Conservation (phyloP, 139 green algal species). For the Spirogloea muscicola region DNA sequence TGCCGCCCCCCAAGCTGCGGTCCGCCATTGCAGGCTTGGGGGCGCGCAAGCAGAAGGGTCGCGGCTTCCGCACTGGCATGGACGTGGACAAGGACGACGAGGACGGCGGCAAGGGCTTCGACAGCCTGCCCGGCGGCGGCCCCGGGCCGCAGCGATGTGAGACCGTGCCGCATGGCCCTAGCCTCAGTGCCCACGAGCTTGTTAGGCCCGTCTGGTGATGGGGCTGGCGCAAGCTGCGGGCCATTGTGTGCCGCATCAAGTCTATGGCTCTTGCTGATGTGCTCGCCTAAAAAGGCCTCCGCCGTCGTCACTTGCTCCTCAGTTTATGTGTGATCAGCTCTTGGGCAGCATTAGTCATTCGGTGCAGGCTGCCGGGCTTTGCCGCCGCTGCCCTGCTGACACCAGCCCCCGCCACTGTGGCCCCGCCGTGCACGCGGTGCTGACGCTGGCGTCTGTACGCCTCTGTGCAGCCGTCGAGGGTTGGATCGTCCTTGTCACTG, state of each 20-base stretch:
- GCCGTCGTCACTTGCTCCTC: not conserved
- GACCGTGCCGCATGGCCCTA: not conserved
- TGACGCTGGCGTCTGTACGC: too few species aligned
- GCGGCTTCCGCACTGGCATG: conserved; percentile 22
- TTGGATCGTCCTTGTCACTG: conserved; percentile 89
- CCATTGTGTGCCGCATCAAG: not conserved
- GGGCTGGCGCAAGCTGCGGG: not conserved
- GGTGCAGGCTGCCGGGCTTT: too few species aligned
- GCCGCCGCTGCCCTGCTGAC: too few species aligned
- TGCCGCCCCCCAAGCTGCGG: not conserved
- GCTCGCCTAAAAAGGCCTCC: not conserved
- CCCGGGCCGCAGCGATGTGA: conserved; percentile 25
- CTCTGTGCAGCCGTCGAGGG: conserved; percentile 69
- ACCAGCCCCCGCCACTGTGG: too few species aligned
- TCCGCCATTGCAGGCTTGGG: conserved; percentile 8
- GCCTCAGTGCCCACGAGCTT: not conserved
- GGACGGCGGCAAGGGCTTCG: conserved; percentile 3
- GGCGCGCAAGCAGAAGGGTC: conserved; percentile 22
- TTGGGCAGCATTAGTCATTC: too few species aligned
- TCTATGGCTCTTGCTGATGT: not conserved
- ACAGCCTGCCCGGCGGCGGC: conserved; percentile 3
- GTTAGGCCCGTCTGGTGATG: not conserved
- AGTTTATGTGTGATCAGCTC: too few species aligned
- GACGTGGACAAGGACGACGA: conserved; percentile 23
- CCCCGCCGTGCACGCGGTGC: too few species aligned